phyloP scores from a whole-genome alignment of 169 alveolate species.

The Eimeria praecox region DNA sequence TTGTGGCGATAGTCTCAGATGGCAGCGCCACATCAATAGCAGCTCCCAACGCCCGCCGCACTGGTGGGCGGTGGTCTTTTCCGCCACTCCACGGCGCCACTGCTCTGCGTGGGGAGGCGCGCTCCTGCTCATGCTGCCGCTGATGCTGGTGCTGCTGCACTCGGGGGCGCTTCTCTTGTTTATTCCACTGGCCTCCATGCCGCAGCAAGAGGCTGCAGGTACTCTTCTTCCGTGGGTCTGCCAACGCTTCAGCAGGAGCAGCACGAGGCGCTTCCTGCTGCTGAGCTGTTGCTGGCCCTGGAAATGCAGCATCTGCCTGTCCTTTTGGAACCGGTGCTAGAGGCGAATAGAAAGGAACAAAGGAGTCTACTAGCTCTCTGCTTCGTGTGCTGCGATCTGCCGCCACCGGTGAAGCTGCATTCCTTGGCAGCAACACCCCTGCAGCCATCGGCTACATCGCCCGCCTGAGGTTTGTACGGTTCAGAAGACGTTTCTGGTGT shows the following conservation, averaged over 20 bases:
- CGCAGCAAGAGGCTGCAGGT: constrained; percentile 33
- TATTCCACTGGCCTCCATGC: background rate
- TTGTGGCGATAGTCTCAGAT: constrained; percentile 28
- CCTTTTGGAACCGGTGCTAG: background rate
- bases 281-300: background rate
- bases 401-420: constrained; percentile 26
- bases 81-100: background rate
- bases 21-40: constrained; percentile 77
- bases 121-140: no score
- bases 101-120: background rate
- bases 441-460: constrained; percentile 59
- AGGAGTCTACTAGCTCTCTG: background rate
- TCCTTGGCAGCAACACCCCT: constrained; percentile 50
- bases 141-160: constrained; percentile 5
- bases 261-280: background rate
- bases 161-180: background rate
- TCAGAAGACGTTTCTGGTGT: constrained; percentile 71
- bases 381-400: constrained; percentile 16
- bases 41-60: constrained; percentile 74
- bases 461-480: constrained; percentile 63
- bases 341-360: background rate
- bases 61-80: background rate
- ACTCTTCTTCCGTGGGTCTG: constrained; percentile 25
- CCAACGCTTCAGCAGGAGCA: constrained; percentile 6
- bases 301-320: background rate